Percentiles rank a stretch among this genome's conserved stretches.
Evolutionary conservation across 805 yeast species (phyloP).

Genomic region (Starmerella apicola): DNA sequence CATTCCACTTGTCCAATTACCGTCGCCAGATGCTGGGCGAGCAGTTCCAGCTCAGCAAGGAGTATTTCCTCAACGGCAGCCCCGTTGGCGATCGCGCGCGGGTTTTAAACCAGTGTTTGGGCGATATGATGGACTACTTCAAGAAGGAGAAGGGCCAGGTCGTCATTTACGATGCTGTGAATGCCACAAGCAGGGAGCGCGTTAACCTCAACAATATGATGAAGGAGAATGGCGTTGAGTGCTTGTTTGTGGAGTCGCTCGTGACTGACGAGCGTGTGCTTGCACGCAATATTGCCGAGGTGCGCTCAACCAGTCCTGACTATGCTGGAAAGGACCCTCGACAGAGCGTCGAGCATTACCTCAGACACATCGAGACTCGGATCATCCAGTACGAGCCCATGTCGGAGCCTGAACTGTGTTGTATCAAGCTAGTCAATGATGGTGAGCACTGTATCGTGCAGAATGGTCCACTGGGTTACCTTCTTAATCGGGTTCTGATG

Average conservation of each 20-base stretch:
- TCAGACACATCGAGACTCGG: slow-evolving; percentile 54
- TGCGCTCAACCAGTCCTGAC: slow-evolving; percentile 70
- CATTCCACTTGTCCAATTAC: slow-evolving; percentile 86
- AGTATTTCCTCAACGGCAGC: slow-evolving; percentile 40
- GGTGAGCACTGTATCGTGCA: slow-evolving; percentile 74
- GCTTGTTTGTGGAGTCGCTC: slow-evolving; percentile 76
- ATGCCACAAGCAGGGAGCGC: slow-evolving; percentile 64
- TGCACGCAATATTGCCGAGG: slow-evolving; percentile 68
- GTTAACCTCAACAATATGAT: slow-evolving; percentile 39
- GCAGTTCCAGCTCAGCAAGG: slow-evolving; percentile 47
- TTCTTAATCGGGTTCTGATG: slow-evolving; percentile 81
- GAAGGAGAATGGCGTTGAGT: slow-evolving; percentile 50
- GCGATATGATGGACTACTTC: slow-evolving; percentile 56
- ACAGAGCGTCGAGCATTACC: slow-evolving; percentile 65
- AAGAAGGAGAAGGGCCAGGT: slow-evolving; percentile 71
- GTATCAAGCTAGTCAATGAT: slow-evolving; percentile 78
- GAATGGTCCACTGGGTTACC: slow-evolving; percentile 73
- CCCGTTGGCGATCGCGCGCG: slow-evolving; percentile 37
- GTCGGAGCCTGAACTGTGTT: slow-evolving; percentile 49
- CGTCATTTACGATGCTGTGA: slow-evolving; percentile 92
- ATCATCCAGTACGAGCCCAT: slow-evolving; percentile 64
- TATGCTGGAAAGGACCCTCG: slow-evolving; percentile 63
- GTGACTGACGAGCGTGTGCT: slow-evolving; percentile 62
- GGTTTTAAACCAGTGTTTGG: slow-evolving; percentile 50
- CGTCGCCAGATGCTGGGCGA: slow-evolving; percentile 41